phyloP scores from a whole-genome alignment of 306 rosid genomes.

The Trifolium dubium region DNA sequence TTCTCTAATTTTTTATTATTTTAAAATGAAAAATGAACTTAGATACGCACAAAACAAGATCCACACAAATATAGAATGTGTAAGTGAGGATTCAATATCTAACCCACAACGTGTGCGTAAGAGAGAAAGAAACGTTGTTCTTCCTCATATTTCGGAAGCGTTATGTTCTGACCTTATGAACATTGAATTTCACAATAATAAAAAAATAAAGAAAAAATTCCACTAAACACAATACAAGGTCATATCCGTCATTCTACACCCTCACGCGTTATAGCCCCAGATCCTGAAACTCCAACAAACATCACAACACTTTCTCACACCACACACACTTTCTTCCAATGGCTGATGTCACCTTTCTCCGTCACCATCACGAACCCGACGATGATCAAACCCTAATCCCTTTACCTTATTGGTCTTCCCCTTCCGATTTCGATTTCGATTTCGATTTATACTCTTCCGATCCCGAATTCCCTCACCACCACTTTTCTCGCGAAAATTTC shows the following conservation, averaged over 20 bases:
- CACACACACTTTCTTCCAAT: constrained; percentile 24
- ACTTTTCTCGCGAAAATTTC: constrained; percentile 58
- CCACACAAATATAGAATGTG: neutral
- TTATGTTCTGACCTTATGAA: neutral
- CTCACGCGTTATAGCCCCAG: constrained; percentile 14
- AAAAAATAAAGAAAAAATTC: neutral
- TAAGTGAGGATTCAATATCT: neutral
- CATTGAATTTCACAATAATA: neutral
- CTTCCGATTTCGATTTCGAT: constrained; percentile 41
- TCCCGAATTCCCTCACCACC: constrained; percentile 46
- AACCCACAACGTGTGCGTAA: constrained; percentile 23
- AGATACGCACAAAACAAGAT: neutral
- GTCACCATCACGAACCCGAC: constrained; percentile 49
- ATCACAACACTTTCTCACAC: constrained; percentile 27
- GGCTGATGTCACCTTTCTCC: constrained; percentile 60
- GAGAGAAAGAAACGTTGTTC: constrained; percentile 35
- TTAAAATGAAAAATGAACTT: no score
- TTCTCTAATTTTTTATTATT: no score
- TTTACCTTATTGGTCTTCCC: constrained; percentile 35
- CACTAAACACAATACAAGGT: neutral
- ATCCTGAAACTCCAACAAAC: neutral
- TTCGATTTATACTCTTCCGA: constrained; percentile 55
- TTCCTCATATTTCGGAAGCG: constrained; percentile 34
- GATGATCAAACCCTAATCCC: constrained; percentile 50
- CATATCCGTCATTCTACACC: constrained; percentile 19